Base-by-base conservation (phyloP, 306 rosid genomes). In the Vigna angularis region DNA sequence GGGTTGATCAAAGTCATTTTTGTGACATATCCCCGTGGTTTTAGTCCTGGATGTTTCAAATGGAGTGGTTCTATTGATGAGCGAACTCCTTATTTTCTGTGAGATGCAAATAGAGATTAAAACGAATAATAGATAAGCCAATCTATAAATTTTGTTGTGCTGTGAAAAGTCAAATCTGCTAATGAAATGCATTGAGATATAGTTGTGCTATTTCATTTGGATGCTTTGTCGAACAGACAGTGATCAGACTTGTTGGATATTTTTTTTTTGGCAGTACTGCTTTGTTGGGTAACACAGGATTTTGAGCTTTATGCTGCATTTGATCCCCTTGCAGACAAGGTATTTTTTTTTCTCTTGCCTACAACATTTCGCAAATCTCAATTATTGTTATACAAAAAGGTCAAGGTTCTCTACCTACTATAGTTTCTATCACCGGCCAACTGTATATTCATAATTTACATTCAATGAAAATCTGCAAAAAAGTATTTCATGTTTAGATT, bases 261-360 rank as follows among this genome's bases (percentile, higher is more conserved):
- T 20, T 87, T 89, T 87, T 89, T 84, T 47, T 65, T 86, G 65
- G 85, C 96, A 94, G 98, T 91, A 86, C 85, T 94, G 61, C 96
- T 94, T 52, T 94, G 96, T 78, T 94, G 98, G 98, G 93, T 85
- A 68, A 89, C 97, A n/a, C 97, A 84, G 76, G 98, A 94, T 83
- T 94, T 91, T 70, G 98, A 94, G 82, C 97, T 94, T 68, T 94
- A 90, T 85, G 98, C 98, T 14, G 96, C 97, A 79, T 94, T 94
- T 89, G 98, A 94, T 89, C 98, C 98, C 75, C 93, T 94, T 84
- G 98, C 98, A 44, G 93, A 91, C 83, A 91, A 91, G 98, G 97
- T 94, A 86, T 67, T 50, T 32, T 26, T 80, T 40, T 72, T 73
- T 61, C n/a, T 65, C 59, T 57, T 72, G 22, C 62, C 63, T 50